Base-by-base conservation (phyloP, 1,284 basidiomycete genomes). In the Amylostereum areolatum region DNA sequence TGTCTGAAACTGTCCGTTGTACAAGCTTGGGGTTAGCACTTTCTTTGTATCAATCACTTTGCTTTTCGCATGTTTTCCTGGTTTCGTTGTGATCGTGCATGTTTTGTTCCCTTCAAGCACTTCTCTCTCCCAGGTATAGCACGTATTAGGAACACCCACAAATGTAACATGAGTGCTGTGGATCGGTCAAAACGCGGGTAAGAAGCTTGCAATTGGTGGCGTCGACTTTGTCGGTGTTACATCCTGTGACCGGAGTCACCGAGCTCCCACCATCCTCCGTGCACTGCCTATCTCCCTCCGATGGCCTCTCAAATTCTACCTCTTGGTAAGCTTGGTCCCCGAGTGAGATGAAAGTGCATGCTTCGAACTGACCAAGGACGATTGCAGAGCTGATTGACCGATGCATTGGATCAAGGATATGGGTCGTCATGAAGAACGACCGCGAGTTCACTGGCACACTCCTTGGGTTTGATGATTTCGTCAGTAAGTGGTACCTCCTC, bases 381-480 rank as follows among this genome's bases (percentile, higher is more conserved):
- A 29, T 11, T 32, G 27, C 56, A 93, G 91, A 97, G 67, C 77
- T 97, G 42, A 93, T 97, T 61, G 94, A 97, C 68, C 80, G 88
- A 65, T 97, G 94, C 64, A 97, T 96, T 64, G 94, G 94, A 51
- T 93, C 90, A 34, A 80, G 83, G 48, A 94, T 97, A 64, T 95
- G 92, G 91, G 94, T 97, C 58, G 83, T 97, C 66, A 96, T 95
- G 90, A 97, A 97, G 74, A 87, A 81, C 56, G 92, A 97, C 56
- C 85, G 92, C 48, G 94, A 97, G 71, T 97, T 97, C 70, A 91
- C 89, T 12, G 96, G 96, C n/a, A 98, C 85, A 3, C 73, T 99
- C 44, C 79, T 96, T 40, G 96, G 97, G 2, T 99, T 99, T 62
- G 97, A 99, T 67, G 96, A 99, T 71, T 99, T 96, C 67, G 96